Percentiles rank a stretch among this genome's conserved stretches.
Conservation (phyloP, 73 alveolate genomes). For the Paramecium pentaurelia region DNA sequence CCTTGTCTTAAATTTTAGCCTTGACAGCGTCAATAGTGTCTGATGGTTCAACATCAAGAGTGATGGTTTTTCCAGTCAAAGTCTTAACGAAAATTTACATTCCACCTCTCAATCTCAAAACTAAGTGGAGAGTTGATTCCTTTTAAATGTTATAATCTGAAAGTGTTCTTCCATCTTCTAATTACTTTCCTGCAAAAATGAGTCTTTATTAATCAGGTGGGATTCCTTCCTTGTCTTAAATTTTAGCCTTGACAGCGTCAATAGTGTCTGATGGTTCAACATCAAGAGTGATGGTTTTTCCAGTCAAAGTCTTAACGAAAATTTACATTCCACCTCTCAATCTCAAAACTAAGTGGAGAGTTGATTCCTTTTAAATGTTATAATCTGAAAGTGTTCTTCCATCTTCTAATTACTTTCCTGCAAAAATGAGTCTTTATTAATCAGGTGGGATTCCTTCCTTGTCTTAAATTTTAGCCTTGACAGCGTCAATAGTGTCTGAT, state of each 20-base stretch:
- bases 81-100: not conserved
- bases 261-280: constrained; percentile 58
- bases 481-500: constrained; percentile 37
- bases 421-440: constrained; percentile 56
- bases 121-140: constrained; percentile 48
- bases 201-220: constrained; percentile 62
- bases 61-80: constrained; percentile 43
- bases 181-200: constrained; percentile 53
- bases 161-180: constrained; percentile 51
- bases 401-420: no score
- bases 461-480: constrained; percentile 45
- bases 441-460: constrained; percentile 60
- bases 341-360: no score
- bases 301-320: no score
- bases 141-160: constrained; percentile 53
- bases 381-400: no score
- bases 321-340: no score
- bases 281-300: constrained; percentile 45
- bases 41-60: constrained; percentile 54
- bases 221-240: constrained; percentile 62
- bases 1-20: constrained; percentile 57
- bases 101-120: constrained; percentile 54
- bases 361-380: no score
- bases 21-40: constrained; percentile 60
- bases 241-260: constrained; percentile 54